Evolutionary conservation across 1,139 yeast species (phyloP).

Genomic region (Candida sp.): DNA sequence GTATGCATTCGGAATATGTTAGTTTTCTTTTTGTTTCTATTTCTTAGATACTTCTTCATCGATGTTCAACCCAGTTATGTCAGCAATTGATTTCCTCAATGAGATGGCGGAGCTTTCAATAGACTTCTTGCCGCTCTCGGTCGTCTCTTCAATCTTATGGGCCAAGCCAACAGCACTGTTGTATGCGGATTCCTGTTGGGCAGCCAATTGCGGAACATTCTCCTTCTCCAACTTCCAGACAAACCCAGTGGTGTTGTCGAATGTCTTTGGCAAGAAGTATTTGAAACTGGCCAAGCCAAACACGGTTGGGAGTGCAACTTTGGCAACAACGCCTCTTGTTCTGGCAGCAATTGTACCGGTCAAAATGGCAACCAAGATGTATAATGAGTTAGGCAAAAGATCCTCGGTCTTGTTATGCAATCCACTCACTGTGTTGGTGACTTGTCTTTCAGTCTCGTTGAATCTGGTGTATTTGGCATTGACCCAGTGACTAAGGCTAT

Average conservation of each 20-base stretch:
- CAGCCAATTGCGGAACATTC: constrained; percentile 68
- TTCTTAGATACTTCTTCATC: constrained; percentile 65
- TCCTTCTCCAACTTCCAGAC: constrained; percentile 70
- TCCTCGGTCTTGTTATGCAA: constrained; percentile 78
- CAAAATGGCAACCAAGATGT: constrained; percentile 73
- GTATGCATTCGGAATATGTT: not conserved
- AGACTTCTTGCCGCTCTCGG: constrained; percentile 41
- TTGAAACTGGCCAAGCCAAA: constrained; percentile 75
- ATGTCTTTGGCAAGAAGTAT: constrained; percentile 81
- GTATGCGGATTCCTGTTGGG: constrained; percentile 58
- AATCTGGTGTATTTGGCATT: constrained; percentile 50
- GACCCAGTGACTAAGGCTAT: constrained; percentile 23
- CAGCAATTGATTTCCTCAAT: constrained; percentile 55
- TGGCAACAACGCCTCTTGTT: constrained; percentile 63
- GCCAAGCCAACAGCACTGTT: constrained; percentile 51
- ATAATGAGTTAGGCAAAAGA: constrained; percentile 75
- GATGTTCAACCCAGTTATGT: constrained; percentile 69
- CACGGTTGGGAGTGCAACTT: constrained; percentile 63
- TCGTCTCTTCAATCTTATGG: constrained; percentile 41
- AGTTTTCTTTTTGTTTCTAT: constrained; percentile 11
- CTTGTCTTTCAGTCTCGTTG: constrained; percentile 65
- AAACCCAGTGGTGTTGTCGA: constrained; percentile 62
- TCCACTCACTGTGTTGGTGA: constrained; percentile 68
- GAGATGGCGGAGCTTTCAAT: constrained; percentile 44
- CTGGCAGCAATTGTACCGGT: constrained; percentile 85